Conservation (phyloP, 257 asterid species). For the Solanum peruvianum region DNA sequence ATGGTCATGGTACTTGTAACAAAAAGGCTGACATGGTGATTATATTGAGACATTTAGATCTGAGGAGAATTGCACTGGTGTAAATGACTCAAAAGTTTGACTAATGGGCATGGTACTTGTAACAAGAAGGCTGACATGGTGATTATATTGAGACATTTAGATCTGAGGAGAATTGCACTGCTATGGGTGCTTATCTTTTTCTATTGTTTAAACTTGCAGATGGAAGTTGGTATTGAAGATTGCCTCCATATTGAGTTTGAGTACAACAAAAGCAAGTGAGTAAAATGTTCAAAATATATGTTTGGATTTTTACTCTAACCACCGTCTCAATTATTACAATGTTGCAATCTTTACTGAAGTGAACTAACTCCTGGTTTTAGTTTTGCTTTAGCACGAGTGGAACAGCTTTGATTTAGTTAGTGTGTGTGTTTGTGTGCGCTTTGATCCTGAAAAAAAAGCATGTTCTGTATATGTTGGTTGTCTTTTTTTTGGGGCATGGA, state of each 20-base stretch:
- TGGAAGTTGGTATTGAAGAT: conserved; percentile 99
- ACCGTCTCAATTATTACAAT: background rate
- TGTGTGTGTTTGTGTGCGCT: background rate
- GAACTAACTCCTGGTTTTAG: background rate
- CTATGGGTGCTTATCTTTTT: background rate
- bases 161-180: background rate
- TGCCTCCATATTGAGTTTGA: conserved; percentile 98
- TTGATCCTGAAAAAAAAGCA: background rate
- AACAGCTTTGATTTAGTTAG: background rate
- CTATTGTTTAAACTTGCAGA: conserved; percentile 38
- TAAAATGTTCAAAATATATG: background rate
- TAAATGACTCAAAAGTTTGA: background rate
- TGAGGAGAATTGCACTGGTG: background rate
- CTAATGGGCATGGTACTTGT: background rate
- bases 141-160: background rate
- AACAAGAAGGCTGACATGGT: background rate
- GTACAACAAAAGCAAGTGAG: conserved; percentile 98
- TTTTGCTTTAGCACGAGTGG: background rate
- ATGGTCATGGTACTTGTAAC: background rate
- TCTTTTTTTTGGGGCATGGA: background rate
- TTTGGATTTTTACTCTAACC: background rate
- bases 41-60: background rate
- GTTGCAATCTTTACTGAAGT: background rate
- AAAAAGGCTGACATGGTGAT: background rate
- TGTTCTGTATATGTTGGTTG: background rate